Evolutionary conservation across 495 filamentous ascomycete genomes (phyloP).

Genomic region (Collariella sp.): DNA sequence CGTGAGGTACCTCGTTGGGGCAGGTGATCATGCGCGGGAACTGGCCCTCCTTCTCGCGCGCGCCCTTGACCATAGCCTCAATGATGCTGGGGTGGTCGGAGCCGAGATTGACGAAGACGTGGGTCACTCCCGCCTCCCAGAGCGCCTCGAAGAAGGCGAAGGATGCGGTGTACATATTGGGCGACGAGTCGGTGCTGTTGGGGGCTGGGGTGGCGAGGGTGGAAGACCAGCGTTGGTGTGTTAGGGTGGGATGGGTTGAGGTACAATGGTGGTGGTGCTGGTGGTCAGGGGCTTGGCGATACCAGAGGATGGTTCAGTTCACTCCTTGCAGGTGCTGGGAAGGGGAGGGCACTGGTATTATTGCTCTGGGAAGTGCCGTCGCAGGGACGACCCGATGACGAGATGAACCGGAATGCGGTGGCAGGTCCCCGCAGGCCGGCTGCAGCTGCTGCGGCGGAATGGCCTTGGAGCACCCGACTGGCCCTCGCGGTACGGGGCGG

Average conservation of each 20-base stretch:
- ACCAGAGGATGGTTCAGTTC: background rate
- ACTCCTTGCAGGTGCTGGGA: background rate
- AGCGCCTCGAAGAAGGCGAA: constrained; percentile 92
- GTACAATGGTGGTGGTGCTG: background rate
- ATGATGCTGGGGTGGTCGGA: constrained; percentile 90
- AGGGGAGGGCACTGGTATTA: background rate
- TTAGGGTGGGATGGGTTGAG: too few species aligned
- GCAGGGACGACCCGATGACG: background rate
- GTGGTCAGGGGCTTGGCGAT: background rate
- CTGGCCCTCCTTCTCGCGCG: constrained; percentile 50
- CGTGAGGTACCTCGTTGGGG: constrained; percentile 71
- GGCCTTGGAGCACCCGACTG: constrained; percentile 1
- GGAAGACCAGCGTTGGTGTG: background rate
- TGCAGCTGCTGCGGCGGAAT: constrained; percentile 1
- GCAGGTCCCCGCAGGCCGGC: background rate
- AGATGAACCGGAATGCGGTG: background rate
- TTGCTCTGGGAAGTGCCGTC: background rate
- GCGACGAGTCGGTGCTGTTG: constrained; percentile 2
- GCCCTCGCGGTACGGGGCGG: constrained; percentile 1
- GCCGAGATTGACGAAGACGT: constrained; percentile 91
- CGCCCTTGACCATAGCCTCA: constrained; percentile 91
- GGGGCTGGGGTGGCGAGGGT: background rate
- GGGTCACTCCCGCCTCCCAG: constrained; percentile 81
- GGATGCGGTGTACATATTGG: constrained; percentile 41
- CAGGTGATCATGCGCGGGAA: constrained; percentile 90